Conservation (phyloP, 2,329 filamentous ascomycete genomes). For the Aspergillus vadensis region DNA sequence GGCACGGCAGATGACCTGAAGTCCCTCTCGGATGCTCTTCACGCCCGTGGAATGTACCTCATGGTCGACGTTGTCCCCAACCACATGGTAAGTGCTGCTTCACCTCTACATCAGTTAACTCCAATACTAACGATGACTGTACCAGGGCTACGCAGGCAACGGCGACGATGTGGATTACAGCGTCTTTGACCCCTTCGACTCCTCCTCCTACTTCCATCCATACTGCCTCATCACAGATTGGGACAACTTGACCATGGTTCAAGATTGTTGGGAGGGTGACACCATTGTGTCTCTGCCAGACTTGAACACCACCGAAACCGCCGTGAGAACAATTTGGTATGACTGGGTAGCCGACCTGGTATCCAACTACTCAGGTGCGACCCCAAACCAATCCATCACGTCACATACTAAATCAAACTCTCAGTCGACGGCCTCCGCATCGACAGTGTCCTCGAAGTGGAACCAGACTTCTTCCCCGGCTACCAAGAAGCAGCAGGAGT, state of each 20-base stretch:
- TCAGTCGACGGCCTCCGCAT: conserved; percentile 55
- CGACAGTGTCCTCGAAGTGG: conserved; percentile 54
- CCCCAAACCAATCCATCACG: no score
- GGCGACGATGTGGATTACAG: conserved; percentile 55
- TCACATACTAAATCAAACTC: not conserved
- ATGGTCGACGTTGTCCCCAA: conserved; percentile 65
- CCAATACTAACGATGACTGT: not conserved
- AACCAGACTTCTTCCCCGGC: conserved; percentile 48
- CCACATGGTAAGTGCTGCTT: conserved; percentile 47
- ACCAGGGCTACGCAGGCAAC: conserved; percentile 50
- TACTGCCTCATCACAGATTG: conserved; percentile 60
- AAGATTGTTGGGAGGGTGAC: conserved; percentile 58
- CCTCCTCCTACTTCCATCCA: conserved; percentile 61
- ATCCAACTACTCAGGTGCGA: conserved; percentile 61
- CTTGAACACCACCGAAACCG: conserved; percentile 56
- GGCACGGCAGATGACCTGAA: conserved; percentile 63
- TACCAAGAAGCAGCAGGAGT: conserved; percentile 48
- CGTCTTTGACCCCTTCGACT: conserved; percentile 57
- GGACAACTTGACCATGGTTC: conserved; percentile 48
- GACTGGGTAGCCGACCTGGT: conserved; percentile 63
- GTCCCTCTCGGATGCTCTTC: conserved; percentile 57
- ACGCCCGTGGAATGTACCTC: conserved; percentile 59
- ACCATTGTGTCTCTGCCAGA: conserved; percentile 63
- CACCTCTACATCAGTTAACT: not conserved
- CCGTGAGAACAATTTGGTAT: conserved; percentile 55